Base-by-base conservation (phyloP, 2,329 filamentous ascomycete genomes). In the Fusarium secorum region DNA sequence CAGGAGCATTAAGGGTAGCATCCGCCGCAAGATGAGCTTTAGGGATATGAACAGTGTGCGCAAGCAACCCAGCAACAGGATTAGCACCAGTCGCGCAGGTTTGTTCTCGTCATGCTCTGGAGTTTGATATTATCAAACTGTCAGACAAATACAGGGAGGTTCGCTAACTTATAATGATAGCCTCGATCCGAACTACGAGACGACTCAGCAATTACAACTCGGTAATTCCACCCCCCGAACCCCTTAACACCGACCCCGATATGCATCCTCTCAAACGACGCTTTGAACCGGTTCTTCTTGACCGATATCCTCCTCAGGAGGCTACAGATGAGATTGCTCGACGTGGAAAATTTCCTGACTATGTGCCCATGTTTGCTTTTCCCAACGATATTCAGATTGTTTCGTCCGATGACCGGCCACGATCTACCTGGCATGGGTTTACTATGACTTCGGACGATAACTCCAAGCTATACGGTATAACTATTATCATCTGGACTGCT, bases 321-420 rank as follows among this genome's bases (percentile, higher is more conserved):
- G 92, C 94, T 78, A 86, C 90, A 26, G 94, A 97, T 64, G 95
- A 98, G 74, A 81, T 92, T 55, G 89, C 93, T 74, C 88, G 92
- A 76, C 88, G 96, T 77, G 94, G 94, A 58, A 91, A 88, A 62
- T 98, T 99, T 78, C 96, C 96, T 2, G 96, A 99, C 78, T 99
- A 98, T 77, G 94, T 99, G 22, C 96, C 96, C 61, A 98, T 99
- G 96, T 99, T 99, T 81, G 95, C 96, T 58, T 99, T 98, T 76
- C 96, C 96, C 48, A 98, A 98, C 81, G 96, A 99, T 80, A 96
- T 99, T 75, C 94, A 94, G 70, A 96, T 99, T 56, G 93, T 98
- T 14, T 98, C 96, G 3, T 95, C 95, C 3, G 96, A 99, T 77
- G 94, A 97, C 79, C 88, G 95, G 68, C 96, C 96, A 2, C 88